Base-by-base conservation (phyloP, 805 yeast genomes). In the Hanseniaspora vineae region DNA sequence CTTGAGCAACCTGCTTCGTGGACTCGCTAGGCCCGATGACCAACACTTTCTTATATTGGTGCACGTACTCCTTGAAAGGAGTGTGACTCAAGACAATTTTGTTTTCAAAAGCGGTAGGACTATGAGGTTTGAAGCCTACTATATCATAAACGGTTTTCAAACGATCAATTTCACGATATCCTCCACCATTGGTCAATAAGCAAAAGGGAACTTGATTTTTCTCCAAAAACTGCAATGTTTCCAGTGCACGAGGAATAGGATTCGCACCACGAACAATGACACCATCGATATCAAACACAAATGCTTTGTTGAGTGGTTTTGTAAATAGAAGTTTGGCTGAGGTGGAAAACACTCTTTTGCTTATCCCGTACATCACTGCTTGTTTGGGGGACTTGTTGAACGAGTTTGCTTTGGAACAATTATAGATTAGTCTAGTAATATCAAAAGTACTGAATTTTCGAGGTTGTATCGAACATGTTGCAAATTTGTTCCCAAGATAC, bases 111-210 rank as follows among this genome's bases (percentile, higher is more conserved):
- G 82, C 62, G 1, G 58, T 56, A 2, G 61, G 60, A 8, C 66
- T 71, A 46, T 83, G 62, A 35, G 64, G 63, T 9, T 66, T 56
- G 20, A 48, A 12, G 4, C 47, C 47, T 13, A 48, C 15, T n/a
- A 40, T 39, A 11, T n/a, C 17, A 2, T 78, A 70, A 2, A 85
- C 60, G 33, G 71, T 73, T 2, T 68, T 66, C 2, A 79, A 77
- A 42, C 95, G 68, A n/a, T 69, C 72, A 5, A 57, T 51, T 57
- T 88, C 97, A 12, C 75, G 64, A 32, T 72, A 72, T 2, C 97
- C 96, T 6, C 96, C 96, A 17, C 97, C 96, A 61, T 89, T 88
- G 8, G 96, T 88, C 59, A 89, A 69, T 40, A 89, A 59, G n/a
- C 87, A 77, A 66, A 78, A 89, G 1, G 97, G 96, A 6, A 87